phyloP scores from a whole-genome alignment of 2,329 filamentous ascomycete species.

The Botrytis fragariae region DNA sequence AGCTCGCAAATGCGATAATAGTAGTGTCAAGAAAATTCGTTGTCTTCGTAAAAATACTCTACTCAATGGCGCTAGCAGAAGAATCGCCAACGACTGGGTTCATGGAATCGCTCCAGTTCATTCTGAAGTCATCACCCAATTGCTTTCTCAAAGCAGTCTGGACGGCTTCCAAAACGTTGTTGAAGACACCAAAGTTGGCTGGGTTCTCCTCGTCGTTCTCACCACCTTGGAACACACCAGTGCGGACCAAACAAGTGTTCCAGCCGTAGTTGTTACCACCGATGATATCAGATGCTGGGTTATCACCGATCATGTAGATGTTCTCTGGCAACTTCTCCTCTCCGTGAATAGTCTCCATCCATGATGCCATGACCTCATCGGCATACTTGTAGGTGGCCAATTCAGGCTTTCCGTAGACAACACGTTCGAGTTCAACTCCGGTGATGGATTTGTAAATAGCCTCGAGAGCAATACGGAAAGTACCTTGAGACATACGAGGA shows the following conservation, averaged over 20 bases:
- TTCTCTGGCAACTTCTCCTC: conserved; percentile 51
- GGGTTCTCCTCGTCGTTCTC: conserved; percentile 76
- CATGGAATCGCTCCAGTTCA: conserved; percentile 68
- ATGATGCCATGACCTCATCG: conserved; percentile 67
- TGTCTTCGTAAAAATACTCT: conserved; percentile 28
- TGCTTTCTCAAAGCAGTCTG: conserved; percentile 65
- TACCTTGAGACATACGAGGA: conserved; percentile 69
- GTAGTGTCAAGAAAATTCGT: conserved; percentile 17
- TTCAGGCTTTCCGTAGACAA: conserved; percentile 74
- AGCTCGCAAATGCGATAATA: neutral
- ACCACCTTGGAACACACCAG: conserved; percentile 62
- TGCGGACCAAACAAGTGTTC: conserved; percentile 77
- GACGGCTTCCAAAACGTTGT: conserved; percentile 70
- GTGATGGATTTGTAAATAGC: conserved; percentile 71
- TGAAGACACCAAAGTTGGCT: conserved; percentile 73
- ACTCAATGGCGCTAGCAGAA: conserved; percentile 55
- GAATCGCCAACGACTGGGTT: conserved; percentile 62
- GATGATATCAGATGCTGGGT: conserved; percentile 70
- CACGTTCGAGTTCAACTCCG: conserved; percentile 68
- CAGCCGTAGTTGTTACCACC: conserved; percentile 79
- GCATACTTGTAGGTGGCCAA: conserved; percentile 76
- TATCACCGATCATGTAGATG: conserved; percentile 76
- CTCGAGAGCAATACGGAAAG: conserved; percentile 73
- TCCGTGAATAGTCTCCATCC: conserved; percentile 75
- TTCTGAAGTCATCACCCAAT: conserved; percentile 70